A percentile compares a stretch with the other conserved stretches of the same genome.
phyloP scores from a whole-genome alignment of 2,329 filamentous ascomycete species.

The Neonectria faginata region DNA sequence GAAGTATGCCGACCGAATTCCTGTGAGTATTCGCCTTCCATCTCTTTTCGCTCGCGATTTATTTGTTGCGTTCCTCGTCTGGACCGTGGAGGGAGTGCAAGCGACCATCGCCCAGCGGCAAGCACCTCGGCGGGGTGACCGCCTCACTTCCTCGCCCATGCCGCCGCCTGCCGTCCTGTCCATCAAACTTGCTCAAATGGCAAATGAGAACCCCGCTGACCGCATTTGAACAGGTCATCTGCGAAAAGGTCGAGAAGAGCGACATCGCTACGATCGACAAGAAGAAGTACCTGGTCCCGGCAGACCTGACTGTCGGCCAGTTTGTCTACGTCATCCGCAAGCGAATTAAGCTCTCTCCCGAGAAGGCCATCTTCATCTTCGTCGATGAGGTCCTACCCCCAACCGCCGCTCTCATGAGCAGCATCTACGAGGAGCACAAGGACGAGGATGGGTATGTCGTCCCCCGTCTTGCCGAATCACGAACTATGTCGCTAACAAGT shows the following conservation, averaged over 20 bases:
- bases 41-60: constrained; percentile 13
- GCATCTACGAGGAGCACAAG: constrained; percentile 99
- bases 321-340: constrained; percentile 99
- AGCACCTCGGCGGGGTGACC: constrained; percentile 37
- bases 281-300: constrained; percentile 99
- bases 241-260: constrained; percentile 99
- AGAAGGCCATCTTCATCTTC: constrained; percentile 99
- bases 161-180: constrained; percentile 2
- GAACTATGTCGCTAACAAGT: constrained; percentile 31
- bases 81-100: neutral
- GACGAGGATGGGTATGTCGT: constrained; percentile 73
- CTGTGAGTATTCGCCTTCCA: constrained; percentile 71
- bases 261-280: constrained; percentile 99
- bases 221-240: constrained; percentile 81
- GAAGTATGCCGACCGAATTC: constrained; percentile 98
- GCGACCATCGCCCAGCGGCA: constrained; percentile 10
- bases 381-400: constrained; percentile 98
- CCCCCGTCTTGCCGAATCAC: neutral
- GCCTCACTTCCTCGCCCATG: constrained; percentile 17
- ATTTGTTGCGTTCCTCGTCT: neutral
- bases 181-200: neutral
- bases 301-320: constrained; percentile 97
- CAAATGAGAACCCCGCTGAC: constrained; percentile 15
- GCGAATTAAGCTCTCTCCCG: constrained; percentile 98
- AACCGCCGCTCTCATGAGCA: constrained; percentile 97